Percentiles rank a stretch among this genome's conserved stretches.
phyloP scores from a whole-genome alignment of 306 rosid species.

The Ormosia semicastrata region DNA sequence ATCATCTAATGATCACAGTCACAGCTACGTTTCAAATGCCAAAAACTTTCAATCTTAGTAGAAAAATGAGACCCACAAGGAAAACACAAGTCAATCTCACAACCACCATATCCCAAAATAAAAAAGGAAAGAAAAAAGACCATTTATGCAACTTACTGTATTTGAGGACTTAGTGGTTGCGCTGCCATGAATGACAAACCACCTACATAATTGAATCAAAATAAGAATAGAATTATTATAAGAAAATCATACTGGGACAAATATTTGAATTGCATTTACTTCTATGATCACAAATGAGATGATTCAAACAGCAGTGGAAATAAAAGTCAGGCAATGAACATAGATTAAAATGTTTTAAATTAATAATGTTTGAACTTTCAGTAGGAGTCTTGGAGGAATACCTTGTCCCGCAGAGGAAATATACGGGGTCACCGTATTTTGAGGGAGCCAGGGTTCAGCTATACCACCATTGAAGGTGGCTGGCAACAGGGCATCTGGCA shows the following conservation, averaged over 20 bases:
- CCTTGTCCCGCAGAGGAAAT: slow-evolving; percentile 71
- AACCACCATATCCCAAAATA: background rate
- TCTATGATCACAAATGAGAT: background rate
- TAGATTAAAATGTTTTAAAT: background rate
- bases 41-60: background rate
- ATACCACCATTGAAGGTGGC: slow-evolving; percentile 53
- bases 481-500: slow-evolving; percentile 62
- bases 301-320: slow-evolving; percentile 7
- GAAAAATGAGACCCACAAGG: background rate
- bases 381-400: slow-evolving; percentile 26
- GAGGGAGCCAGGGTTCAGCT: slow-evolving; percentile 77
- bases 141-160: slow-evolving; percentile 57
- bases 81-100: background rate
- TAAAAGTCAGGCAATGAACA: background rate
- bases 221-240: background rate
- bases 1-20: background rate
- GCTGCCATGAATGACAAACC: slow-evolving; percentile 66
- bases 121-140: background rate
- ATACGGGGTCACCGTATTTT: slow-evolving; percentile 47
- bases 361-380: background rate
- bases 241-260: background rate
- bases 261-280: background rate
- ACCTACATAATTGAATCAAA: slow-evolving; percentile 49
- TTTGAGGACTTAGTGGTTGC: slow-evolving; percentile 57
- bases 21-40: background rate